Base-by-base conservation (phyloP, 495 filamentous ascomycete species). In the Glutinoglossum americanum region DNA sequence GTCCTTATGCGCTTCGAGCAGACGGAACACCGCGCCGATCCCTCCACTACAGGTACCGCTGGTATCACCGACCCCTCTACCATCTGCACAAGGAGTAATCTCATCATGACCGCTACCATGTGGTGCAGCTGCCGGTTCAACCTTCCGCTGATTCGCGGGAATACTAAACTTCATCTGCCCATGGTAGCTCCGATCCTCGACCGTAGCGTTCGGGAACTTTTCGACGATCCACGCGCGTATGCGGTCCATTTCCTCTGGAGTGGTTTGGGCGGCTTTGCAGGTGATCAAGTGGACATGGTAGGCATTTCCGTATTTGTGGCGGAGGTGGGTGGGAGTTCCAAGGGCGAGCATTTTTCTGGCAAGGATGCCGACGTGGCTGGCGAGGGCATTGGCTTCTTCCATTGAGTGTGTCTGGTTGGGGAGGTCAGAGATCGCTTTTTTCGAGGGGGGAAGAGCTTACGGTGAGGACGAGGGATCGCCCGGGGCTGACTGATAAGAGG, bases 111-210 rank as follows among this genome's bases (percentile, higher is more conserved):
- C 56, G 19, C 23, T 48, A 25, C 4, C 21, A 2, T 25, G 10
- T 44, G 27, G 5, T 59, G 61, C 17, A 55, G 58, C 28, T 64
- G 54, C 9, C 35, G 56, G 39, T 25, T 55, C 11, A 27, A 56
- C 39, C 25, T 68, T 56, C 47, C 63, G 61, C 10, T 41, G 32
- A n/a, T 53, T 41, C 13, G 72, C 70, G 4, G 85, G 82, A 10
- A 93, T 76, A 25, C 75, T 81, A 65, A 90, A 93, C 6, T 84
- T 71, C 64, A 94, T 68, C 65, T 93, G 87, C 0, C 87, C 87
- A 62, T 92, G 85, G 63, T 83, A 93, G 13, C 76, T 81, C 64
- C 83, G 78, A 10, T 80, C 75, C 66, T 93, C 87, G 21, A 85
- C 67, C 32, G 71, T 69, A 0, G 83, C 82, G 3, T 73, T 74